phyloP scores from a whole-genome alignment of 805 yeast species.

The Candida insectorum region DNA sequence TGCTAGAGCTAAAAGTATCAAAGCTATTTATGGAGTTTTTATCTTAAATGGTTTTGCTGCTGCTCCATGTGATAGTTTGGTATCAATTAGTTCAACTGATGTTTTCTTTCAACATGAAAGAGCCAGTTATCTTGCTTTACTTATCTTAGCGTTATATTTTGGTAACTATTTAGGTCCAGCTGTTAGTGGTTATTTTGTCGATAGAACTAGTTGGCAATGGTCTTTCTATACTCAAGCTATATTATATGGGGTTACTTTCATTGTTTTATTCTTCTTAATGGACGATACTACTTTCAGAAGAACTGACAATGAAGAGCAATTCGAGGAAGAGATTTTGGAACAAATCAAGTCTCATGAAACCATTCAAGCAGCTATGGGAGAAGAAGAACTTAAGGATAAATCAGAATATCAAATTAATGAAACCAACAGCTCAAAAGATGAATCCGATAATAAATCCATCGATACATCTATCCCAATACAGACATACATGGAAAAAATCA shows the following conservation, averaged over 20 bases:
- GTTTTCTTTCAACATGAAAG: slow-evolving; percentile 44
- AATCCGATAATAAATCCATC: slow-evolving; percentile 11
- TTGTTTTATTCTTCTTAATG: slow-evolving; percentile 31
- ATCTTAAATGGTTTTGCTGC: slow-evolving; percentile 30
- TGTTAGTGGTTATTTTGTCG: slow-evolving; percentile 40
- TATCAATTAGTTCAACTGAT: slow-evolving; percentile 42
- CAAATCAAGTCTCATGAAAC: slow-evolving; percentile 20
- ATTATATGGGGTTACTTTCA: slow-evolving; percentile 32
- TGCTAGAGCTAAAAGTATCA: slow-evolving; percentile 19
- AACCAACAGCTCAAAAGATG: slow-evolving; percentile 19
- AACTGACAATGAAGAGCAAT: slow-evolving; percentile 16
- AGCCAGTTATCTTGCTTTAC: slow-evolving; percentile 28
- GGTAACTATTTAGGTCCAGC: slow-evolving; percentile 45
- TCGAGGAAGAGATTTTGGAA: slow-evolving; percentile 27
- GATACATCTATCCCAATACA: slow-evolving; percentile 21
- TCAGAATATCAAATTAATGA: slow-evolving; percentile 5
- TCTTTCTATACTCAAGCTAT: slow-evolving; percentile 22
- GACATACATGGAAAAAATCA: slow-evolving; percentile 34
- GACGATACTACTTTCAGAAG: slow-evolving; percentile 40
- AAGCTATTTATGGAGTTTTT: slow-evolving; percentile 18
- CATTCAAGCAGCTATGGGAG: slow-evolving; percentile 2
- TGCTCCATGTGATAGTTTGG: slow-evolving; percentile 45
- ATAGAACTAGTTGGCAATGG: slow-evolving; percentile 43
- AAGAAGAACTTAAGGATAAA: slow-evolving; percentile 6
- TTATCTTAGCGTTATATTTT: slow-evolving; percentile 40